A percentile compares a stretch with the other conserved stretches of the same genome.
Conservation (phyloP, 2,329 filamentous ascomycete genomes). For the Fusarium nematophilum region DNA sequence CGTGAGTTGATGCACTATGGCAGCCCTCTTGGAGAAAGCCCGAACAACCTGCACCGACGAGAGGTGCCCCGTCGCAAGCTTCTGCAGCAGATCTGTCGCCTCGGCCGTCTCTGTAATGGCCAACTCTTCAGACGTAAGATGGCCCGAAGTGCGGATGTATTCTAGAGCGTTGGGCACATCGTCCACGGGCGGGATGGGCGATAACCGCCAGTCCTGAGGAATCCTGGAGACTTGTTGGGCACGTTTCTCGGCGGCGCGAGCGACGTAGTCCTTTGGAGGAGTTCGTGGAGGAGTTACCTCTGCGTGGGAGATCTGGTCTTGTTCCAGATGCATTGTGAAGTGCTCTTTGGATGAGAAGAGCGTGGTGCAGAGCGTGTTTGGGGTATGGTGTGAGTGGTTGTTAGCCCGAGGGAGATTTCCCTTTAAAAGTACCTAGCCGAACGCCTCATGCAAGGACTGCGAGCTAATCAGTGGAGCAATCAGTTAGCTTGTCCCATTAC, state of each 20-base stretch:
- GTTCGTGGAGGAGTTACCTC: neutral
- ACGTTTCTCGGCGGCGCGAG: constrained; percentile 9
- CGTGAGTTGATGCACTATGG: constrained; percentile 46
- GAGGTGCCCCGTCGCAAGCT: constrained; percentile 14
- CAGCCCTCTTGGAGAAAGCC: constrained; percentile 44
- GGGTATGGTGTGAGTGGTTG: no score
- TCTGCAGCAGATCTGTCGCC: neutral
- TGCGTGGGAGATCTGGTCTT: neutral
- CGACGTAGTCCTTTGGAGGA: neutral
- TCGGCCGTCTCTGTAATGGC: constrained; percentile 13
- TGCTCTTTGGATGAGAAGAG: no score
- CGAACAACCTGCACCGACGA: constrained; percentile 40
- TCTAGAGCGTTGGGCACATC: constrained; percentile 8
- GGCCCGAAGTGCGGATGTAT: constrained; percentile 7
- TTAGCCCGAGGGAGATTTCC: no score
- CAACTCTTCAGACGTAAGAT: constrained; percentile 2
- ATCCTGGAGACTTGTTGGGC: constrained; percentile 4
- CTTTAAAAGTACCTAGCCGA: no score
- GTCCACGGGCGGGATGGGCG: neutral
- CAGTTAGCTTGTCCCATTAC: no score
- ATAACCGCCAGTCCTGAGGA: constrained; percentile 10
- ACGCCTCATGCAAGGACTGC: no score
- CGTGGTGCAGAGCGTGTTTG: neutral
- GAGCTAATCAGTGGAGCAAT: neutral
- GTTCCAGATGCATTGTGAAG: neutral